These are phyloP conservation scores for Cyclotella kingstonii DNA, from an alignment of 108 stramenopile species.

Conservation along the genomic window DNA sequence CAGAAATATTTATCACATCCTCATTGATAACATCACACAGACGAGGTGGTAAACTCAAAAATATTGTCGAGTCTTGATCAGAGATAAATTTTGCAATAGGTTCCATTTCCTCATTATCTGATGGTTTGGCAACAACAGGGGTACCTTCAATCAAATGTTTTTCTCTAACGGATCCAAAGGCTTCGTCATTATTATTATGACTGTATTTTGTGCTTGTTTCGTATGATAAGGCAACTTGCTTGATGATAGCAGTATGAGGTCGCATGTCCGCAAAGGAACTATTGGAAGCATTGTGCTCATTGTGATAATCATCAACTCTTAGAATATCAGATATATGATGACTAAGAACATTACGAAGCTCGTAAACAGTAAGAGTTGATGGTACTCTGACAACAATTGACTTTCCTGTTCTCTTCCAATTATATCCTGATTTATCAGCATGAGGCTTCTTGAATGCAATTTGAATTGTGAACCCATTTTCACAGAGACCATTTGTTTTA, in stretches of 20 bases:
- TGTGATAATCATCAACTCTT: not conserved
- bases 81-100: constrained; percentile 50
- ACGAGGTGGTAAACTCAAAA: constrained; percentile 50
- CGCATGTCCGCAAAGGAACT: constrained; percentile 20
- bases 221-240: constrained; percentile 54
- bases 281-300: not conserved
- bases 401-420: constrained; percentile 18
- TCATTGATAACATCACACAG: constrained; percentile 48
- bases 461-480: constrained; percentile 59
- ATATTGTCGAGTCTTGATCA: constrained; percentile 34
- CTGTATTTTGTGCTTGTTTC: constrained; percentile 19
- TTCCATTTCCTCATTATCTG: constrained; percentile 51
- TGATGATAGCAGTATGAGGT: constrained; percentile 52
- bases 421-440: not conserved
- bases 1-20: constrained; percentile 36
- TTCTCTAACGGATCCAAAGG: constrained; percentile 46
- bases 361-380: constrained; percentile 55
- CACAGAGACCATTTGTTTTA: constrained; percentile 39
- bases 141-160: constrained; percentile 5
- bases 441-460: constrained; percentile 44
- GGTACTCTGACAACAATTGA: constrained; percentile 64
- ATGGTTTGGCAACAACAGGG: constrained; percentile 43
- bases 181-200: not conserved
- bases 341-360: constrained; percentile 54
- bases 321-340: constrained; percentile 23